Evolutionary conservation across 140 eudicot species (phyloP), one percentile per base, ranked within the genome.

Genomic region (Anethum foeniculum): DNA sequence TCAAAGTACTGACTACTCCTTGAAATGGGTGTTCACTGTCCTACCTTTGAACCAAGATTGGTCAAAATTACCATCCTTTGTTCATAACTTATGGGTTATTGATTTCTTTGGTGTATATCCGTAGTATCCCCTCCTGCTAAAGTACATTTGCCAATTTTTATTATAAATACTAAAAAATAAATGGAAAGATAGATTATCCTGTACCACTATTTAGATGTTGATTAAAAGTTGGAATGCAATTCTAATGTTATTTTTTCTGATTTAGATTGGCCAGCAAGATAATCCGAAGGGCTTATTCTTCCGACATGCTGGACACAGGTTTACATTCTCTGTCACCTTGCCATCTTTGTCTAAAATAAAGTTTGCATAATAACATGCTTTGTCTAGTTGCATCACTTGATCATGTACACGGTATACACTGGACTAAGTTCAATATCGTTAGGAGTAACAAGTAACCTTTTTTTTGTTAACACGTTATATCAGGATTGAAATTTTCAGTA

Each of bases 251-350:
- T 71, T 79, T 72, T 19, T 34, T 75, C 32, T 49, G 77, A 13
- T 71, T 14, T 79, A 90, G 97, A 60, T 90, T 71, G 90, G 92
- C 13, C 82, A 86, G 62, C 77, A 72, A 39, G 78, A 79, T 78
- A 87, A 88, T 16, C 86, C 92, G 0, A 79, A 87, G 34, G 98
- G 93, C 80, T 87, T 93, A 77, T 84, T 93, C 77, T 93, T 93
- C 77, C 85, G 89, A 32, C 97, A 93, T 85, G 89, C 97, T 67
- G 97, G 98, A 34, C 98, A 91, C 84, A 89, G 97, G 96, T 94
- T 84, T 25, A 39, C 16, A 36, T 58, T 47, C 47, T 77, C 41
- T 71, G n/a, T 60, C 25, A 78, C n/a, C 11, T 68, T 41, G 58
- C 11, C 38, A 47, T 36, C 62, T 74, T n/a, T 18, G 34, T n/a